These are phyloP conservation scores for Cryptococcus sp. DNA, from an alignment of 1,284 basidiomycete species.

Conservation along the genomic window DNA sequence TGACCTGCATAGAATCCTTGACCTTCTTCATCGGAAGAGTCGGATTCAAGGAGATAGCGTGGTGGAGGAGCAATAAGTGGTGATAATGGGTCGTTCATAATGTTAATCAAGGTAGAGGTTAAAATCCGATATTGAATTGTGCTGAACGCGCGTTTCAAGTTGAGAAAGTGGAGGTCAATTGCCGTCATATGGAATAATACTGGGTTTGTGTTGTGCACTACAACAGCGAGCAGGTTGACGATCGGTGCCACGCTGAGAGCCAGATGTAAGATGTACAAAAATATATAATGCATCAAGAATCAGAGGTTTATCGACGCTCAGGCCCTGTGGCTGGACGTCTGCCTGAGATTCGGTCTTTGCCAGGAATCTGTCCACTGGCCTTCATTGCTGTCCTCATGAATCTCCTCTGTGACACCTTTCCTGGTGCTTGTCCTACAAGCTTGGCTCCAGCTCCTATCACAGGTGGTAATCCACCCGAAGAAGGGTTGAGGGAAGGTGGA, in stretches of 20 bases:
- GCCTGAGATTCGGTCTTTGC: constrained; percentile 7
- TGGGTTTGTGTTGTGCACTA: too few species aligned
- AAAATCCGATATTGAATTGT: too few species aligned
- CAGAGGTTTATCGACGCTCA: background rate
- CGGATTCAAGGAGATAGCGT: constrained; percentile 43
- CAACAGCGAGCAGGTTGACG: too few species aligned
- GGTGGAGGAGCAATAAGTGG: constrained; percentile 33
- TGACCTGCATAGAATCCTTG: constrained; percentile 29
- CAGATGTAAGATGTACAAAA: background rate
- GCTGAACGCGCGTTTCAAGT: too few species aligned
- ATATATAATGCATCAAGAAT: background rate
- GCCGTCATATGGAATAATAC: too few species aligned
- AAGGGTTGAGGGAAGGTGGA: background rate
- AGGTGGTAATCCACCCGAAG: background rate
- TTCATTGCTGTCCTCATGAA: constrained; percentile 19
- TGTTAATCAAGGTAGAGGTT: background rate
- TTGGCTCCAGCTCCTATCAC: background rate
- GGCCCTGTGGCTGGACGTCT: constrained; percentile 5
- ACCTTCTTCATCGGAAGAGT: constrained; percentile 44
- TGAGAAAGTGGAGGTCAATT: too few species aligned
- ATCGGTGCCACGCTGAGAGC: too few species aligned
- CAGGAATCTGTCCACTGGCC: constrained; percentile 18
- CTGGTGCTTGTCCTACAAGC: background rate
- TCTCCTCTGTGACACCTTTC: constrained; percentile 5
- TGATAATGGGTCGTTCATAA: constrained; percentile 38